Conservation (phyloP, 495 filamentous ascomycete species). For the Barbatosphaeria neglecta region DNA sequence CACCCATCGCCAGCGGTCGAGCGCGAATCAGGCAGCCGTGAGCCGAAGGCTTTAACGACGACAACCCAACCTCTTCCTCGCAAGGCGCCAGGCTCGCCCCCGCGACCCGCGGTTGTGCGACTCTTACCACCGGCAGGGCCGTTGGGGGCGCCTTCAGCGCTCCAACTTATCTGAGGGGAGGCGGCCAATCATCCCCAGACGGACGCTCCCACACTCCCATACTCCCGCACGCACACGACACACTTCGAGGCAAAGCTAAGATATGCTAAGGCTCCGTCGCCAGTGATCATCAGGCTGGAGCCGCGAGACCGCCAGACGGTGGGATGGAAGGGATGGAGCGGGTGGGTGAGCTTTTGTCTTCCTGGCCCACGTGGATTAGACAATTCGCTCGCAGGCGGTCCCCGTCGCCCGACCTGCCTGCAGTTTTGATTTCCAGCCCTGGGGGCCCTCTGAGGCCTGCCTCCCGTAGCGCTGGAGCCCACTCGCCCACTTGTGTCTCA, state of each 20-base stretch:
- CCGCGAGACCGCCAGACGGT: too few relatives aligned
- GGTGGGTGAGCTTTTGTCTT: too few relatives aligned
- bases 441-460: neutral
- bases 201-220: neutral
- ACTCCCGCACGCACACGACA: too few relatives aligned
- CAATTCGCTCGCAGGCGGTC: neutral
- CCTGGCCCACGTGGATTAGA: neutral
- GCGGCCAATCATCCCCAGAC: neutral
- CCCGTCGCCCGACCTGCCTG: too few relatives aligned
- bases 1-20: slow-evolving; percentile 3
- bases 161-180: neutral
- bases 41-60: neutral
- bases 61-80: neutral
- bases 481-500: slow-evolving; percentile 5
- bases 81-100: neutral
- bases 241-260: neutral
- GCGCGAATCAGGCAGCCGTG: slow-evolving; percentile 7
- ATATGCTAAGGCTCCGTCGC: too few relatives aligned
- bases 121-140: too few relatives aligned
- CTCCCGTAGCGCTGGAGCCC: neutral
- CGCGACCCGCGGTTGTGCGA: neutral
- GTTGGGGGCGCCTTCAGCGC: too few relatives aligned
- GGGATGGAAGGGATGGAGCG: too few relatives aligned
- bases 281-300: too few relatives aligned
- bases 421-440: neutral